phyloP scores from a whole-genome alignment of 83 land plant genomes.

The Larix sibirica region DNA sequence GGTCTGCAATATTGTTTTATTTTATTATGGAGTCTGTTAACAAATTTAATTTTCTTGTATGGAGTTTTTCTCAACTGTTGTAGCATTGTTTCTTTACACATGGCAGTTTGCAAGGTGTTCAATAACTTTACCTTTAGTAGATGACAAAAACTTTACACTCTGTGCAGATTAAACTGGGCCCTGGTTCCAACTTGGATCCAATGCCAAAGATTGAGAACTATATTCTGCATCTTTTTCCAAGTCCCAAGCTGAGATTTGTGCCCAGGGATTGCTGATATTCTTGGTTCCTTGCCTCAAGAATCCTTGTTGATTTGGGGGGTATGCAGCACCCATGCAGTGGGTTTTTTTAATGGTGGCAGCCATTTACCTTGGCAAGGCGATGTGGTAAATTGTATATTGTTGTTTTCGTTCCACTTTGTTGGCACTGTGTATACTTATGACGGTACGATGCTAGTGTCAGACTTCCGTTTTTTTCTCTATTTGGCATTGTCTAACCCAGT shows the following conservation, averaged over 20 bases:
- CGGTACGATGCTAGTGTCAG: too few relatives aligned
- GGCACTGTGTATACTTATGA: too few relatives aligned
- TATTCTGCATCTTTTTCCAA: constrained; percentile 7
- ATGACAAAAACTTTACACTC: background rate
- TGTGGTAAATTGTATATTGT: too few relatives aligned
- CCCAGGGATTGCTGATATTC: constrained; percentile 8
- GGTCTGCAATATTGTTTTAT: background rate
- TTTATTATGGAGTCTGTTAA: background rate
- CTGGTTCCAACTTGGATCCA: constrained; percentile 1
- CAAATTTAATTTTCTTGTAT: background rate
- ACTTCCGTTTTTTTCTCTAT: too few relatives aligned
- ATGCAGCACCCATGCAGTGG: too few relatives aligned
- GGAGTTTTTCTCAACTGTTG: background rate
- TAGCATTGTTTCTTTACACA: background rate
- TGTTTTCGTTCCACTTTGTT: too few relatives aligned
- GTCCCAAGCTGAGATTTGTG: constrained; percentile 16
- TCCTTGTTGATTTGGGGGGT: too few relatives aligned
- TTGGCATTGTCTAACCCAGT: too few relatives aligned
- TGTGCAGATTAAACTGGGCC: background rate
- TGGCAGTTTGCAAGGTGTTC: background rate
- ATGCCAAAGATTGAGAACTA: constrained; percentile 15
- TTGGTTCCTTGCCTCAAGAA: too few relatives aligned
- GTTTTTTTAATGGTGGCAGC: too few relatives aligned
- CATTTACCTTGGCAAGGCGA: too few relatives aligned
- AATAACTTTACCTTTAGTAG: background rate